phyloP scores from a whole-genome alignment of 192 early-diverging fungal species.

The Coemansia sp. region DNA sequence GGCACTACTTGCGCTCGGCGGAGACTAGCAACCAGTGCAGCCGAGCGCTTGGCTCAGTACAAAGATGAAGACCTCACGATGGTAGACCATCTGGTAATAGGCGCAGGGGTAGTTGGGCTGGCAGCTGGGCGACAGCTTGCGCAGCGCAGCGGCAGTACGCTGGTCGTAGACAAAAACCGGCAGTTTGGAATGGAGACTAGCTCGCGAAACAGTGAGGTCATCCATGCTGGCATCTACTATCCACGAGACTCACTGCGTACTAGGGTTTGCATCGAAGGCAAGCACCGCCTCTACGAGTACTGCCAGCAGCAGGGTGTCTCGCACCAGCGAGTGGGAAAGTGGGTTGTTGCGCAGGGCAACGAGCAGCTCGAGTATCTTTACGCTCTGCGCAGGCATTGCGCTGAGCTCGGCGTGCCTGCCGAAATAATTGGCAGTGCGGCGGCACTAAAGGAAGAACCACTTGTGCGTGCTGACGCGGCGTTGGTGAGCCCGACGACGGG shows the following conservation, averaged over 20 bases:
- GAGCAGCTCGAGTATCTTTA: constrained; percentile 58
- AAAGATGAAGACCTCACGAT: constrained; percentile 18
- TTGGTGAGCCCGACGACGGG: constrained; percentile 73
- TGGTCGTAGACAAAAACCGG: constrained; percentile 69
- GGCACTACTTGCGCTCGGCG: background rate
- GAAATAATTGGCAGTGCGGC: constrained; percentile 51
- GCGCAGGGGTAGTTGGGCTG: constrained; percentile 78
- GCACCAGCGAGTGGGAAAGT: constrained; percentile 64
- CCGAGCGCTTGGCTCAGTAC: constrained; percentile 16
- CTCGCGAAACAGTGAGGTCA: constrained; percentile 85
- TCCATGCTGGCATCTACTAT: constrained; percentile 87
- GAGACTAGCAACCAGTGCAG: constrained; percentile 7
- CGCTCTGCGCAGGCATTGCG: constrained; percentile 57
- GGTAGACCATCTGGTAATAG: constrained; percentile 76
- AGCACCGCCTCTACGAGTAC: constrained; percentile 65
- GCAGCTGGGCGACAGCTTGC: constrained; percentile 69
- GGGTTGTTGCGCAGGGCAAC: constrained; percentile 67
- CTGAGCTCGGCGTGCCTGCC: constrained; percentile 53
- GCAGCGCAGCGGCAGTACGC: constrained; percentile 34
- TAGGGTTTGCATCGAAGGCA: constrained; percentile 72
- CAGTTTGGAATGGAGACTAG: constrained; percentile 71
- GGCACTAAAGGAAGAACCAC: constrained; percentile 57
- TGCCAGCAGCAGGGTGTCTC: constrained; percentile 57
- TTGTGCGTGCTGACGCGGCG: constrained; percentile 56
- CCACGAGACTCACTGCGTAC: constrained; percentile 73